These are phyloP conservation scores for Alternaria ethzedia DNA, from an alignment of 2,329 filamentous ascomycete genomes.

Conservation along the genomic window DNA sequence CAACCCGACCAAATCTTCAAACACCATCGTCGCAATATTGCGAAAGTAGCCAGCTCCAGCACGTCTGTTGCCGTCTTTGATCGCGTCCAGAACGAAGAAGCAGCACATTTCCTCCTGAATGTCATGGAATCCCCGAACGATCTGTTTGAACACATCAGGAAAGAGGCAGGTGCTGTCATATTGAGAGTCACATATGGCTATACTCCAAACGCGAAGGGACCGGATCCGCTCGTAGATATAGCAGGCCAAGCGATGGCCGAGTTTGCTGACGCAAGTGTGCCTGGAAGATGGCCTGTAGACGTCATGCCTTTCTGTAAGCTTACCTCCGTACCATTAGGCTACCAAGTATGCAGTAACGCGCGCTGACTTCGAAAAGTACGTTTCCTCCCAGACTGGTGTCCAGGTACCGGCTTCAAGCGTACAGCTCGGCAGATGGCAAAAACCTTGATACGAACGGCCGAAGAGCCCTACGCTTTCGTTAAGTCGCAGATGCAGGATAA, in stretches of 20 bases:
- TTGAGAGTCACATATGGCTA: slow-evolving; percentile 51
- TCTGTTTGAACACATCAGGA: slow-evolving; percentile 37
- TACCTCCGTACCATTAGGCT: too few relatives aligned
- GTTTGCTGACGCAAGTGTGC: slow-evolving; percentile 50
- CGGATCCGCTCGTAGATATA: slow-evolving; percentile 55
- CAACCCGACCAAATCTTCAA: slow-evolving; percentile 31
- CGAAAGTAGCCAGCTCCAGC: slow-evolving; percentile 32
- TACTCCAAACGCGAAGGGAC: slow-evolving; percentile 48
- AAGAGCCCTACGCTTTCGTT: slow-evolving; percentile 54
- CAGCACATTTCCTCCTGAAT: slow-evolving; percentile 36
- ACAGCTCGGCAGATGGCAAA: slow-evolving; percentile 49
- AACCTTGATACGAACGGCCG: slow-evolving; percentile 38
- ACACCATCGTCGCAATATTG: slow-evolving; percentile 33
- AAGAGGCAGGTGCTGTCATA: slow-evolving; percentile 36
- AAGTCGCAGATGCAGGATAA: slow-evolving; percentile 49
- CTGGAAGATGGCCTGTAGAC: slow-evolving; percentile 57
- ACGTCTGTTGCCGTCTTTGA: slow-evolving; percentile 31
- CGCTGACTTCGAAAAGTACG: slow-evolving; percentile 28
- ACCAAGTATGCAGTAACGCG: not conserved
- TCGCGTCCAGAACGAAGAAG: slow-evolving; percentile 36
- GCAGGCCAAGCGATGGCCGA: slow-evolving; percentile 50
- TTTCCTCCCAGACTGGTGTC: slow-evolving; percentile 56
- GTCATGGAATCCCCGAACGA: slow-evolving; percentile 26
- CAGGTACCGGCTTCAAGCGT: slow-evolving; percentile 54
- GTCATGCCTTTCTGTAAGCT: slow-evolving; percentile 52